Conservation (phyloP, 495 filamentous ascomycete genomes). For the Oleoguttula mirabilis region DNA sequence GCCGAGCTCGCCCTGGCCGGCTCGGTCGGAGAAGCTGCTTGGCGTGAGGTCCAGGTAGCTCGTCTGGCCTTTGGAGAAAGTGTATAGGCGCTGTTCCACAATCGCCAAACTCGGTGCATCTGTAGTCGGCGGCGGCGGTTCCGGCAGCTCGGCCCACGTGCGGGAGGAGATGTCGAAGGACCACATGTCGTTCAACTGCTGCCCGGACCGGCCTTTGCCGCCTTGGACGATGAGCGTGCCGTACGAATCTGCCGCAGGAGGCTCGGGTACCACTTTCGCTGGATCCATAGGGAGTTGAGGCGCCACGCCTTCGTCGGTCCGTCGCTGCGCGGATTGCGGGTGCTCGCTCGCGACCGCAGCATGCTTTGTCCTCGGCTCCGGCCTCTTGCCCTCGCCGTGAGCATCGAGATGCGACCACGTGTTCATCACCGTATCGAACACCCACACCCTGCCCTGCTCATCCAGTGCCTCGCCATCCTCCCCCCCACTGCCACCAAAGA, state of each 20-base stretch:
- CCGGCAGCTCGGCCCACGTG: constrained; percentile 25
- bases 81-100: constrained; percentile 12
- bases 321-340: constrained; percentile 12
- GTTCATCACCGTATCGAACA: constrained; percentile 46
- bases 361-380: constrained; percentile 25
- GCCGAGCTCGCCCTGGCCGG: neutral
- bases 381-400: constrained; percentile 28
- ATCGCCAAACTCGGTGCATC: constrained; percentile 19
- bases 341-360: constrained; percentile 24
- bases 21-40: neutral
- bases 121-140: constrained; percentile 10
- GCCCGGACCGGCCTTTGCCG: constrained; percentile 13
- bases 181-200: constrained; percentile 21
- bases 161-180: constrained; percentile 26
- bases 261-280: constrained; percentile 25
- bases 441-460: constrained; percentile 54
- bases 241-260: constrained; percentile 20
- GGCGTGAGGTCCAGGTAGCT: constrained; percentile 9
- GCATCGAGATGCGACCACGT: constrained; percentile 48
- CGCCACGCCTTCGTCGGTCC: constrained; percentile 8
- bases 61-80: constrained; percentile 9
- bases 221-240: constrained; percentile 29
- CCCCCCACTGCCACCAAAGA: constrained; percentile 45
- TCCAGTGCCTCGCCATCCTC: constrained; percentile 33
- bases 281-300: constrained; percentile 27